Evolutionary conservation across 2,329 filamentous ascomycete species (phyloP), one percentile per base, ranked within the genome.

Genomic region (Stagonosporopsis vannaccii): DNA sequence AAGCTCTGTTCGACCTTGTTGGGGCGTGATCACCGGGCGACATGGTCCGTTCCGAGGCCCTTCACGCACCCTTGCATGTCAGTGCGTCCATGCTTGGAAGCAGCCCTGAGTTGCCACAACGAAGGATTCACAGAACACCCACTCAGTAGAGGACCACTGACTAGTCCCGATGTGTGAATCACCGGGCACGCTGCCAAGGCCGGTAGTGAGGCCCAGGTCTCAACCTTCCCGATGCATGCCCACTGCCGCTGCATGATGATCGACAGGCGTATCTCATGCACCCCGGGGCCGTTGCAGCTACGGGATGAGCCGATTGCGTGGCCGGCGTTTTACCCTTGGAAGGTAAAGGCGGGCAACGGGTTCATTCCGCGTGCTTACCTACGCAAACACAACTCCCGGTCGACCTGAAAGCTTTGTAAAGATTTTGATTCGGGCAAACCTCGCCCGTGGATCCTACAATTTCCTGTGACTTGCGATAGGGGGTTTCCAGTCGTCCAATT

Each of bases 331-430:
- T 28, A 22, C 19, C 51, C 43, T n/a, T 19, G 23, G 15, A 12
- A 23, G 36, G 51, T 2, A 53, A 47, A 17, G 37, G n/a, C 30
- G 22, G 4, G 2, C 13, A 23, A 45, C 53, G 47, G 47, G 1
- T 28, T 28, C 22, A 45, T 56, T 51, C 53, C 53, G 47, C 53
- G 26, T 50, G 52, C 45, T 55, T 44, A 45, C 35, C 17, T 33
- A 32, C 17, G 15, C 15, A 6, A 40, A 7, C 15, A 17, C 15
- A 30, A 20, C 4, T 44, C 9, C 13, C 20, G 4, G 6, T 22
- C 17, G 23, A 47, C 4, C 13, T 33, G 51, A 47, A 47, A 36
- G 36, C n/a, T 23, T 30, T 55, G 36, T 25, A 26, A 42, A 47
- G 17, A 46, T 17, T 47, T 37, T 20, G 36, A 40, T 7, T 3